A percentile compares a stretch with the other conserved stretches of the same genome.
Evolutionary conservation across 257 asterid genomes (phyloP).

Genomic region (Avicennia marina): DNA sequence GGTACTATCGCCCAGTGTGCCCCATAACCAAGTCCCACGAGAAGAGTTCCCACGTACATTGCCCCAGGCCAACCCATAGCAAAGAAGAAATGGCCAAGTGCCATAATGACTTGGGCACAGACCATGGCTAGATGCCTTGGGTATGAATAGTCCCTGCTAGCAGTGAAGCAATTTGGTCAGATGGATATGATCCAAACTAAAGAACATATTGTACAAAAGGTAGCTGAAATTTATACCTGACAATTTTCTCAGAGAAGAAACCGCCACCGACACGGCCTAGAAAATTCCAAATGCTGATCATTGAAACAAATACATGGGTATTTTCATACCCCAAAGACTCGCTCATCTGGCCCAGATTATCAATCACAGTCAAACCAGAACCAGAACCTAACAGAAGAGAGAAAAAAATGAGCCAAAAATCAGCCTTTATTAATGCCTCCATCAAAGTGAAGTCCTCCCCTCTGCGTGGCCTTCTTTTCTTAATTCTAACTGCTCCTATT

Average conservation of each 20-base stretch:
- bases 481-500: slow-evolving; percentile 60
- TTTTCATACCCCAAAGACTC: slow-evolving; percentile 53
- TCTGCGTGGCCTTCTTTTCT: slow-evolving; percentile 47
- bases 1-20: slow-evolving; percentile 98
- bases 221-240: slow-evolving; percentile 32
- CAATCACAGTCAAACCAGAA: slow-evolving; percentile 61
- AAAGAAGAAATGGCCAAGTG: slow-evolving; percentile 72
- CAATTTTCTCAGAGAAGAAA: slow-evolving; percentile 54
- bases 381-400: slow-evolving; percentile 59
- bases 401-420: slow-evolving; percentile 60
- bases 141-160: slow-evolving; percentile 71
- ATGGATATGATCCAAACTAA: background rate
- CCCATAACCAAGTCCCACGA: slow-evolving; percentile 92
- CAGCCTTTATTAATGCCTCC: slow-evolving; percentile 58
- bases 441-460: slow-evolving; percentile 59
- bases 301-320: slow-evolving; percentile 47
- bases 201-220: background rate
- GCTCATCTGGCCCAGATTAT: slow-evolving; percentile 63
- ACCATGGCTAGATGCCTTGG: slow-evolving; percentile 85
- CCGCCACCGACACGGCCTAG: slow-evolving; percentile 67
- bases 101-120: slow-evolving; percentile 72
- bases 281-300: slow-evolving; percentile 68
- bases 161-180: slow-evolving; percentile 1
- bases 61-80: slow-evolving; percentile 96
- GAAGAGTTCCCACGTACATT: slow-evolving; percentile 81